These are phyloP conservation scores for Orbilia javanica DNA, from an alignment of 2,329 filamentous ascomycete genomes.

Conservation along the genomic window DNA sequence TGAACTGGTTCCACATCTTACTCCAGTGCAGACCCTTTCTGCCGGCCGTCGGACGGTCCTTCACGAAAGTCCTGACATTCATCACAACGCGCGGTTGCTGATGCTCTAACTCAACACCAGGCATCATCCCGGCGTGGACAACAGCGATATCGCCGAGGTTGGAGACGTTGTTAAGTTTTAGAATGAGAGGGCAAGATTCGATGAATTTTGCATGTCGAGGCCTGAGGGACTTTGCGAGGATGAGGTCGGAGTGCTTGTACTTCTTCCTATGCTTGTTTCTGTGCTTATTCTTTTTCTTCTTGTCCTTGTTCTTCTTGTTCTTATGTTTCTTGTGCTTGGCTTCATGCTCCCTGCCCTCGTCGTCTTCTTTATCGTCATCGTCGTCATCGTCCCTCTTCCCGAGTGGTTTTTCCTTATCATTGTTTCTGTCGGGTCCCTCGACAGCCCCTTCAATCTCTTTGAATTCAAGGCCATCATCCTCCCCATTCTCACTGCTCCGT, in stretches of 20 bases:
- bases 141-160: constrained; percentile 76
- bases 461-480: neutral
- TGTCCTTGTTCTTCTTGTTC: constrained; percentile 41
- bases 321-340: constrained; percentile 37
- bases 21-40: constrained; percentile 75
- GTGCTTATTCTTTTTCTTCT: constrained; percentile 40
- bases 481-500: constrained; percentile 25
- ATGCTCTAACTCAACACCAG: constrained; percentile 76
- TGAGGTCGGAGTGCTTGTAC: constrained; percentile 66
- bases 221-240: constrained; percentile 71
- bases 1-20: constrained; percentile 65
- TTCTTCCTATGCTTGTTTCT: constrained; percentile 62
- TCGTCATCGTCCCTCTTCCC: constrained; percentile 64
- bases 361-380: constrained; percentile 60
- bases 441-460: constrained; percentile 62
- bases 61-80: constrained; percentile 86
- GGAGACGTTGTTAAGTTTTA: constrained; percentile 76
- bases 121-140: constrained; percentile 88
- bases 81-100: constrained; percentile 81
- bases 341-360: constrained; percentile 33
- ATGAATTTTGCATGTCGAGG: constrained; percentile 78
- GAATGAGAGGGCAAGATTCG: constrained; percentile 79
- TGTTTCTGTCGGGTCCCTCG: neutral
- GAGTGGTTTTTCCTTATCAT: constrained; percentile 60
- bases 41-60: constrained; percentile 71